These are phyloP conservation scores for Penicillium sp. DNA, from an alignment of 2,329 filamentous ascomycete species.

Conservation along the genomic window DNA sequence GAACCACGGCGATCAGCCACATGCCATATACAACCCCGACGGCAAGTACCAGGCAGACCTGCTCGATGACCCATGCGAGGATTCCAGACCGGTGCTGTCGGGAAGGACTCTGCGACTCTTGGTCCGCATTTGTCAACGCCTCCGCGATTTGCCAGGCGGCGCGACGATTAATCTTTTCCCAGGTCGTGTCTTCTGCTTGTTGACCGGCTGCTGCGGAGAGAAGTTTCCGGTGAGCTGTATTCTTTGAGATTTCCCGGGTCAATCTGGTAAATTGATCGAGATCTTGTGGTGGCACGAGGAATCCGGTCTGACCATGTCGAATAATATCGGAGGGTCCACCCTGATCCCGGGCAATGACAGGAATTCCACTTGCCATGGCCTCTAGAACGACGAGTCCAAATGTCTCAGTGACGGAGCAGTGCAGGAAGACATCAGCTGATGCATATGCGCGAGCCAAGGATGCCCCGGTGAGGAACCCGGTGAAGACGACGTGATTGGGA, in stretches of 20 bases:
- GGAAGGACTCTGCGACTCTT: conserved; percentile 14
- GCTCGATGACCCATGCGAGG: conserved; percentile 21
- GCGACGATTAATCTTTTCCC: conserved; percentile 70
- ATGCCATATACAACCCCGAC: conserved; percentile 36
- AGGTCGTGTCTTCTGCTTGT: conserved; percentile 64
- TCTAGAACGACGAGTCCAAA: conserved; percentile 71
- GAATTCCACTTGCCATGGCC: conserved; percentile 69
- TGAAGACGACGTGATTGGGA: conserved; percentile 61
- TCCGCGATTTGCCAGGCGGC: conserved; percentile 64
- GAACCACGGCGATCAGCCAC: conserved; percentile 40
- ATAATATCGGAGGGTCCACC: conserved; percentile 70
- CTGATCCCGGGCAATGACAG: conserved; percentile 67
- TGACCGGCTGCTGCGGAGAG: conserved; percentile 53
- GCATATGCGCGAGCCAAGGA: conserved; percentile 66
- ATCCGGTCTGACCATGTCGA: conserved; percentile 59
- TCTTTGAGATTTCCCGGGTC: conserved; percentile 51
- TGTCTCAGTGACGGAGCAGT: conserved; percentile 70
- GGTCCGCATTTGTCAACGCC: conserved; percentile 36
- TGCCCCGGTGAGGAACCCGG: conserved; percentile 63
- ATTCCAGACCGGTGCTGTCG: conserved; percentile 14
- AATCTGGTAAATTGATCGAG: conserved; percentile 58
- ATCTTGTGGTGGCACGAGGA: conserved; percentile 60
- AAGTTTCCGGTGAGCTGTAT: conserved; percentile 44
- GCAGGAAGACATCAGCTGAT: conserved; percentile 67
- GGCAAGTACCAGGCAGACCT: conserved; percentile 28